These are phyloP conservation scores for Udeniomyces megalosporus DNA, from an alignment of 768 basidiomycete species.

Conservation along the genomic window DNA sequence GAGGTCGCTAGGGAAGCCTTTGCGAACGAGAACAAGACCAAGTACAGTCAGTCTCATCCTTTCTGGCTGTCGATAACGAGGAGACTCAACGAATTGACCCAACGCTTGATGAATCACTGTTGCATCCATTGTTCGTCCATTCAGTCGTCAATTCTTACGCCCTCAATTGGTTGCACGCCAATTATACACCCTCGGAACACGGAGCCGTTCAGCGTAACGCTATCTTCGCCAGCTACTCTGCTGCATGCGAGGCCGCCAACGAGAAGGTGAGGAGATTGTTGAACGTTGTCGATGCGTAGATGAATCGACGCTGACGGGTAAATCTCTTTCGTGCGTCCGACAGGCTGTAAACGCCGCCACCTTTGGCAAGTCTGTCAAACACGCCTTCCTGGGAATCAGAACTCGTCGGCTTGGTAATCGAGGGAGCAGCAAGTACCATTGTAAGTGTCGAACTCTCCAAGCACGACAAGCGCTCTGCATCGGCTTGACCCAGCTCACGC, in stretches of 20 bases:
- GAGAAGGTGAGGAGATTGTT: background rate
- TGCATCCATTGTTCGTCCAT: background rate
- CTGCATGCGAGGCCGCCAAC: background rate
- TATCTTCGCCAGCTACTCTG: conserved; percentile 4
- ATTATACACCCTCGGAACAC: background rate
- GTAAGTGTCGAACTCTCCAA: no score
- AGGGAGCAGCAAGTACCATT: conserved; percentile 94
- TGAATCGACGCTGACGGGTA: no score
- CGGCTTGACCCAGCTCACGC: no score
- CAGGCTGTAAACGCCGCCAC: conserved; percentile 93
- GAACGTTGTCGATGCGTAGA: background rate
- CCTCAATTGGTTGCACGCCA: background rate
- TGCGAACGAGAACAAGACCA: background rate
- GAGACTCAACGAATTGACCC: no score
- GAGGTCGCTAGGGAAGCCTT: no score
- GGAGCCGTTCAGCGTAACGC: background rate
- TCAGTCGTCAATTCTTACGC: background rate
- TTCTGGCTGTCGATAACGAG: no score
- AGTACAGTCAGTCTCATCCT: background rate
- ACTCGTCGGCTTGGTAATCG: conserved; percentile 79
- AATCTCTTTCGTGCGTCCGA: conserved; percentile 20
- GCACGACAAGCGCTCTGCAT: background rate
- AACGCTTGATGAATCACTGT: background rate
- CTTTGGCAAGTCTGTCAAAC: conserved; percentile 80
- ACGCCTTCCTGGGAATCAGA: conserved; percentile 89